These are phyloP conservation scores for Talaromyces sp. DNA, from an alignment of 2,329 filamentous ascomycete genomes.

Conservation along the genomic window DNA sequence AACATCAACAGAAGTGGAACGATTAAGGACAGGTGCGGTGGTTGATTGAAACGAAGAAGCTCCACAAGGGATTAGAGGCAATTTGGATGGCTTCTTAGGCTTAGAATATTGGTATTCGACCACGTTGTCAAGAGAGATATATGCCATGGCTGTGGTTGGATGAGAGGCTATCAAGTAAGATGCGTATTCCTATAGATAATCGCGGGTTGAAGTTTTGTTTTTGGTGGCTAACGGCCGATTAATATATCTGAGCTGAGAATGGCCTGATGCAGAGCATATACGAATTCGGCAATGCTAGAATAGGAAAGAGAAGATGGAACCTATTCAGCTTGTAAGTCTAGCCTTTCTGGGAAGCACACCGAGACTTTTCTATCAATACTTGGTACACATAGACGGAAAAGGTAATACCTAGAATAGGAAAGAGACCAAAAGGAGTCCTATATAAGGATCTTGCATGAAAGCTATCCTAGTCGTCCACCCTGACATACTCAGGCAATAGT, in stretches of 20 bases:
- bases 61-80: neutral
- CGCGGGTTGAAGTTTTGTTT: neutral
- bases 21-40: neutral
- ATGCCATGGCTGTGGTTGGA: neutral
- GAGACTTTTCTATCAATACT: no score
- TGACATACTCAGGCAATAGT: no score
- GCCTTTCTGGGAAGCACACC: no score
- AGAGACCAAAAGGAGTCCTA: no score
- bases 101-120: neutral
- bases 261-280: neutral
- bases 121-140: conserved; percentile 2
- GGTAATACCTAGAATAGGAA: no score
- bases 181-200: neutral
- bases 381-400: no score
- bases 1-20: neutral
- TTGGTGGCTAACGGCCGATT: neutral
- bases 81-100: neutral
- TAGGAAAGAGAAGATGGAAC: neutral
- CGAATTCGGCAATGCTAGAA: neutral
- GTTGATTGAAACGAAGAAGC: conserved; percentile 2
- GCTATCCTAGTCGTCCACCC: no score
- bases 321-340: neutral
- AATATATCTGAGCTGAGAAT: conserved; percentile 5
- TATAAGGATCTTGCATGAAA: no score
- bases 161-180: neutral